phyloP scores from a whole-genome alignment of 139 green algal species.

The Chlorella sp. region DNA sequence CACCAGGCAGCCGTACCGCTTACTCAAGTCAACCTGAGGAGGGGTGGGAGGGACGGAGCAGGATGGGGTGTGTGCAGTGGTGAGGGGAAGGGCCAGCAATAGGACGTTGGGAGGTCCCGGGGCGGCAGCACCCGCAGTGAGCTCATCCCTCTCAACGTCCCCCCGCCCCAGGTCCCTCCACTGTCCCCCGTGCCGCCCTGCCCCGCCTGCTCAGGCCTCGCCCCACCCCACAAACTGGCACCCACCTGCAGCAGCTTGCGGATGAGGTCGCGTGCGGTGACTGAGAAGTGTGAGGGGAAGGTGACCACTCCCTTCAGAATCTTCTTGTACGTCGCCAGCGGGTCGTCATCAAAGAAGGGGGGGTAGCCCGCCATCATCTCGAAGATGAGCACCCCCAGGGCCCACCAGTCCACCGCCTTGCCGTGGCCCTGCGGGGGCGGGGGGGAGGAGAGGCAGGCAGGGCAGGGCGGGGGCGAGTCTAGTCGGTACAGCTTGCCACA shows the following conservation, averaged over 20 bases:
- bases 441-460: background rate
- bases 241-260: slow-evolving; percentile 72
- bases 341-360: slow-evolving; percentile 77
- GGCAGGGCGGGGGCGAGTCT: too few species aligned
- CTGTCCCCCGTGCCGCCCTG: background rate
- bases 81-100: background rate
- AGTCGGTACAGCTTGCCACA: too few species aligned
- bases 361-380: slow-evolving; percentile 66
- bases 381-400: slow-evolving; percentile 77
- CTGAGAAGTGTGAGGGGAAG: slow-evolving; percentile 31
- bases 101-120: too few species aligned
- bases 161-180: background rate
- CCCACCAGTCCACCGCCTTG: slow-evolving; percentile 80
- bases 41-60: background rate
- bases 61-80: too few species aligned
- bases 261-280: slow-evolving; percentile 66
- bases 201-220: background rate
- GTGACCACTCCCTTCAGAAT: slow-evolving; percentile 40
- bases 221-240: background rate
- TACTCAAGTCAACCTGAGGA: slow-evolving; percentile 46
- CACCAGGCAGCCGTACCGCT: slow-evolving; percentile 56
- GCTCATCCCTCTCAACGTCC: too few species aligned
- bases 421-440: slow-evolving; percentile 6
- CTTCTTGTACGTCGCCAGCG: slow-evolving; percentile 89
- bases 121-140: too few species aligned